Base-by-base conservation (phyloP, 2,329 filamentous ascomycete species). In the Ilyonectria destructans region DNA sequence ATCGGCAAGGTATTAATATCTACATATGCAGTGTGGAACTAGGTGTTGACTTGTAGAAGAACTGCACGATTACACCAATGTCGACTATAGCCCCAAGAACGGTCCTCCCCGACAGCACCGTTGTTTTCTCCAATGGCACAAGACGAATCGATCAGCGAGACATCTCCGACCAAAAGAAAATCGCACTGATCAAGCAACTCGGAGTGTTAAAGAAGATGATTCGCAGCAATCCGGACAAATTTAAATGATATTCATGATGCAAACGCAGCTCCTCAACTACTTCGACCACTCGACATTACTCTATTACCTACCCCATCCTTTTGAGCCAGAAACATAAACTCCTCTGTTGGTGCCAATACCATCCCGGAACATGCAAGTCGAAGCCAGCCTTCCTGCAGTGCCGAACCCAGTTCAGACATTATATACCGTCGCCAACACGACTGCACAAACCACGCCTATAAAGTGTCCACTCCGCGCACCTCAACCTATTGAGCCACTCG, bases 51-150 rank as follows among this genome's bases (percentile, higher is more conserved):
- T 26, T n/a, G 6, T 17, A 26, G 31, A 80, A 91, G 85, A 88
- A 94, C 77, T 92, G 92, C 75, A 94, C 92, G 23, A 85, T 95
- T 58, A 91, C 92, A 8, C 87, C 92, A 0, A 85, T 89, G 67
- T 91, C 88, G 26, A 83, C 86, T 29, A 83, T 95, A 48, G 80
- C 82, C 0, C 87, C 89, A 10, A 87, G 88, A 0, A 87, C 89
- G 35, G 81, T 84, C 12, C 77, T 95, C 0, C 88, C 88, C 0
- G 91, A 94, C 67, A 90, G 88, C 77, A 91, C 90, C 0, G 92
- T 95, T 6, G 83, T 94, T 23, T 94, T 89, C 80, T 91, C 91
- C 0, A 87, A 88, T 65, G 91, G 91, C 29, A 83, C 85, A 71
- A 84, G 85, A 70, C 85, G 90, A 68, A 79, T 80, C 33, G 91